phyloP scores from a whole-genome alignment of 1,139 yeast species.

The Blastobotrys petasosporus region DNA sequence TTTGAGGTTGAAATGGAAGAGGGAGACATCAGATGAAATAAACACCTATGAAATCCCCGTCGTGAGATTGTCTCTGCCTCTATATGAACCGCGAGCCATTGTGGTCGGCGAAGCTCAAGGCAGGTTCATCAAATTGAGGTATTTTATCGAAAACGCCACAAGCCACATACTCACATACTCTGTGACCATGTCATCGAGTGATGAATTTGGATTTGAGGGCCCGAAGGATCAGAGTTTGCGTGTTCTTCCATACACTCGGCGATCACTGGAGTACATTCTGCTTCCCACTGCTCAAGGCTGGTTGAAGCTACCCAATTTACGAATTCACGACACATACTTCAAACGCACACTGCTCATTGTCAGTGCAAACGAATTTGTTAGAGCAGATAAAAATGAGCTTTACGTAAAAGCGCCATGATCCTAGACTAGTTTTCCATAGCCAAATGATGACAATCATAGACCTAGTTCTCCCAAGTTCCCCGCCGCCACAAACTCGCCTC shows the following conservation, averaged over 20 bases:
- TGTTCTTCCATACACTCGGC: constrained; percentile 57
- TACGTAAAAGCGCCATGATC: constrained; percentile 5
- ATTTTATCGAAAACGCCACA: constrained; percentile 69
- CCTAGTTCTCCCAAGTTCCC: too few relatives aligned
- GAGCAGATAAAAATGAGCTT: constrained; percentile 22
- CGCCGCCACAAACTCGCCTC: too few relatives aligned
- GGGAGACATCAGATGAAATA: constrained; percentile 18
- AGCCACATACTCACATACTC: constrained; percentile 60
- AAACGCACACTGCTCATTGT: constrained; percentile 57
- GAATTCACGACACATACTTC: constrained; percentile 59
- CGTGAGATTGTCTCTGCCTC: constrained; percentile 45
- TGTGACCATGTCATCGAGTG: constrained; percentile 39
- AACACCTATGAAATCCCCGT: constrained; percentile 28
- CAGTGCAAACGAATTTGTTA: constrained; percentile 38
- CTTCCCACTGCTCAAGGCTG: constrained; percentile 27
- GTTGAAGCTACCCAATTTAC: constrained; percentile 50
- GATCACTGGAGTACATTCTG: constrained; percentile 40
- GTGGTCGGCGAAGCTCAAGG: constrained; percentile 28
- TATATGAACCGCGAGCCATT: constrained; percentile 64
- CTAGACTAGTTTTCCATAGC: neutral
- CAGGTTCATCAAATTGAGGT: constrained; percentile 36
- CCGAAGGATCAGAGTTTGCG: constrained; percentile 39
- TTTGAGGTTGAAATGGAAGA: constrained; percentile 29
- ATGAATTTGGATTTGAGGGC: constrained; percentile 38
- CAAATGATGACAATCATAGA: too few relatives aligned